Conservation (phyloP, 306 rosid species). For the Luffa aegyptiaca region DNA sequence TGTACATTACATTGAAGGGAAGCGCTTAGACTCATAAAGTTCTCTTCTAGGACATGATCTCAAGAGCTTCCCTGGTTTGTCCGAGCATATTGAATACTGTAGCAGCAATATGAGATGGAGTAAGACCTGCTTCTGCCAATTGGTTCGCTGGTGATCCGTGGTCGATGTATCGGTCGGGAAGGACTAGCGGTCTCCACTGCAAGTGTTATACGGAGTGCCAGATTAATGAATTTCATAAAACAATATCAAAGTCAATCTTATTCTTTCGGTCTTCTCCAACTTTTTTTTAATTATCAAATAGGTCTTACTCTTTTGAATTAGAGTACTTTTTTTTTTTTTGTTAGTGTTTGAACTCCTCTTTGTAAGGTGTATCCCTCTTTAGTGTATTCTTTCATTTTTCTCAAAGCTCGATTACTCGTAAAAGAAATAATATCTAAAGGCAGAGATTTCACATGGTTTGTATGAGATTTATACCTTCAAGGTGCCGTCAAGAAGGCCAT, state of each 20-base stretch:
- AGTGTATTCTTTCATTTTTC: too few relatives aligned
- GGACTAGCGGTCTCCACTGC: conserved; percentile 98
- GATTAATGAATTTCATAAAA: conserved; percentile 5
- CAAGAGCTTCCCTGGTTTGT: conserved; percentile 72
- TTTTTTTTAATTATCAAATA: not conserved
- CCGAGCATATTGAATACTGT: conserved; percentile 84
- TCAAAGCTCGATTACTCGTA: too few relatives aligned
- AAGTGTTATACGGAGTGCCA: not conserved
- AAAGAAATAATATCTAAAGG: too few relatives aligned
- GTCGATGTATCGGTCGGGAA: conserved; percentile 81
- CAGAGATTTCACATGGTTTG: not conserved
- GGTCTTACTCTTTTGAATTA: not conserved
- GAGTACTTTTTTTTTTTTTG: too few relatives aligned
- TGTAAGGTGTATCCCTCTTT: too few relatives aligned
- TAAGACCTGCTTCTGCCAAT: conserved; percentile 59
- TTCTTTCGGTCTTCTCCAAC: not conserved
- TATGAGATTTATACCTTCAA: conserved; percentile 44
- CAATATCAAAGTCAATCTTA: not conserved
- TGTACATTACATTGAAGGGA: not conserved
- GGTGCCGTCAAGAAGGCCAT: conserved; percentile 86
- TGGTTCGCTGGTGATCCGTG: conserved; percentile 84
- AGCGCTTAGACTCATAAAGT: not conserved
- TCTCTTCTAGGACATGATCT: conserved; percentile 43
- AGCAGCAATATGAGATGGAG: conserved; percentile 87
- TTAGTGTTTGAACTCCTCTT: too few relatives aligned